Evolutionary conservation across 1,284 basidiomycete genomes (phyloP).

Genomic region (Exobasidium rhododendri): DNA sequence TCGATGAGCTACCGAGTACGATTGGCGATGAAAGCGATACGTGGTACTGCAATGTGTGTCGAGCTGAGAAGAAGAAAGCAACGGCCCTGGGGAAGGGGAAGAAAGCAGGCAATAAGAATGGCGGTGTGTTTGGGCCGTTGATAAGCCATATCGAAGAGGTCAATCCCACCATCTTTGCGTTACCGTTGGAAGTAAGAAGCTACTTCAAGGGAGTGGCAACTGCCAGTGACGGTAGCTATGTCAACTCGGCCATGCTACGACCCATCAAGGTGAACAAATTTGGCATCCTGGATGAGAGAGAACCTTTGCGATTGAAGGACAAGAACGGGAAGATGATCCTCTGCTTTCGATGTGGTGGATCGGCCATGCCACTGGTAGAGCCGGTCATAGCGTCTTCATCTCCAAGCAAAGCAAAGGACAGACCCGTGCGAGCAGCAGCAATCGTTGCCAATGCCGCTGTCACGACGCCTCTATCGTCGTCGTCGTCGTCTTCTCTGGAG

Average conservation of each 20-base stretch:
- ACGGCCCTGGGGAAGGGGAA: not conserved
- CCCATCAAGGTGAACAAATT: constrained; percentile 66
- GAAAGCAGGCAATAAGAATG: not conserved
- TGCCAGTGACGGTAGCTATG: constrained; percentile 55
- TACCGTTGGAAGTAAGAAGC: constrained; percentile 80
- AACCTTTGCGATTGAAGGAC: constrained; percentile 81
- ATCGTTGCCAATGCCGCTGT: constrained; percentile 2
- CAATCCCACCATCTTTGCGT: constrained; percentile 77
- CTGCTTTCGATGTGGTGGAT: constrained; percentile 83
- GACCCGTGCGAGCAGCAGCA: constrained; percentile 16
- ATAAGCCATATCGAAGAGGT: constrained; percentile 65
- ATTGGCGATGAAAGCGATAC: constrained; percentile 62
- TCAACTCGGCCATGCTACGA: constrained; percentile 65
- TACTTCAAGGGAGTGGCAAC: constrained; percentile 71
- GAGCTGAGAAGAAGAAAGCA: constrained; percentile 35
- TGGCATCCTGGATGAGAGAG: constrained; percentile 84
- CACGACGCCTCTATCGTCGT: not conserved
- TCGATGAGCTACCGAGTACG: constrained; percentile 67
- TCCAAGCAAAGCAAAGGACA: not conserved
- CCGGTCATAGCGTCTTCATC: constrained; percentile 66
- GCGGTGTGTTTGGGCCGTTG: constrained; percentile 59
- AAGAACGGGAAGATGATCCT: constrained; percentile 74
- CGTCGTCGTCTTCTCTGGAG: not conserved
- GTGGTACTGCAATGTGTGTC: constrained; percentile 87
- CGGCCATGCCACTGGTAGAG: constrained; percentile 66